A percentile compares a stretch with the other conserved stretches of the same genome.
Conservation (phyloP, 2,329 filamentous ascomycete genomes). For the Cryphonectria nitschkei region DNA sequence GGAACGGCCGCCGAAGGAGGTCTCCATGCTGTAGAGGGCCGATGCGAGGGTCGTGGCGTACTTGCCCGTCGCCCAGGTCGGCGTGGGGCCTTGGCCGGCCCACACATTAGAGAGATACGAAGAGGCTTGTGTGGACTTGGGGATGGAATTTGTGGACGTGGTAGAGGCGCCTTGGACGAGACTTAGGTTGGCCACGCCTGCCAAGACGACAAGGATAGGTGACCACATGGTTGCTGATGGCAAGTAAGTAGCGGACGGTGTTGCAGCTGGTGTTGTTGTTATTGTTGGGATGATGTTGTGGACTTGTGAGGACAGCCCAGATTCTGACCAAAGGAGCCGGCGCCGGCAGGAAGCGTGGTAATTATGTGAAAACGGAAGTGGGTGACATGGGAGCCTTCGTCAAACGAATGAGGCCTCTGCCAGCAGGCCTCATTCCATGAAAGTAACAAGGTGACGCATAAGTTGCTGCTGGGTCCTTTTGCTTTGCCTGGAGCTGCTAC, state of each 20-base stretch:
- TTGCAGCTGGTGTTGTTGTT: neutral
- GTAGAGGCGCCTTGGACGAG: slow-evolving; percentile 13
- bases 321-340: neutral
- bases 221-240: neutral
- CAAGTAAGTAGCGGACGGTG: neutral
- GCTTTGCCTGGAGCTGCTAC: neutral
- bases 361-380: neutral
- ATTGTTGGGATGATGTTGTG: neutral
- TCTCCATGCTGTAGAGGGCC: slow-evolving; percentile 30
- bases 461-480: too few relatives aligned
- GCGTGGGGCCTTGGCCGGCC: slow-evolving; percentile 19
- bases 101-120: slow-evolving; percentile 11
- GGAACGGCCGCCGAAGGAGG: slow-evolving; percentile 28
- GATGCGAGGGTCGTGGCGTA: slow-evolving; percentile 30
- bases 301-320: neutral
- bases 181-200: slow-evolving; percentile 22
- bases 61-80: slow-evolving; percentile 31
- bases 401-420: neutral
- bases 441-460: neutral
- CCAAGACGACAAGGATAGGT: neutral
- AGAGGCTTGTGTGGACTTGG: slow-evolving; percentile 20
- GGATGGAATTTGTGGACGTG: slow-evolving; percentile 17
- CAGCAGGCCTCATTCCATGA: neutral
- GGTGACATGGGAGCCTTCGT: neutral
- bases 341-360: neutral